These are phyloP conservation scores for Paraleonurus japonicus DNA, from an alignment of 257 asterid species.

Conservation along the genomic window DNA sequence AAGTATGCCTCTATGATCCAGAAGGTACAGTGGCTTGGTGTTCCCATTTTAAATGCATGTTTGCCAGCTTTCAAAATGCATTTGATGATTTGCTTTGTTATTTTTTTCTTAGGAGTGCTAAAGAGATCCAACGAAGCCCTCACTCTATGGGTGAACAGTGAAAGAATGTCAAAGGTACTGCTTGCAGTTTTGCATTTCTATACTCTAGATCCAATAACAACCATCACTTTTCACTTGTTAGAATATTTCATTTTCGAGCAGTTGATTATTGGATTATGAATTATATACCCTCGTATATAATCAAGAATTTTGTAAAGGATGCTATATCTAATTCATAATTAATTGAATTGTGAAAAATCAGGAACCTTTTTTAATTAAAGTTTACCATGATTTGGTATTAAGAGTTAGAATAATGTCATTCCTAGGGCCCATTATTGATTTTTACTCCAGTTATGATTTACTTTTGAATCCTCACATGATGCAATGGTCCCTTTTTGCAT, in stretches of 20 bases:
- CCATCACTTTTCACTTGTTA: conserved; percentile 7
- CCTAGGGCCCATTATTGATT: neutral
- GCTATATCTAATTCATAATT: neutral
- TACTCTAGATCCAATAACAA: neutral
- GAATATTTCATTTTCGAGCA: neutral
- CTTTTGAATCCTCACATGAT: neutral
- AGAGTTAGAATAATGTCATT: neutral
- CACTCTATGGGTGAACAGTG: conserved; percentile 43
- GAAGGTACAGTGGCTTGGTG: conserved; percentile 56
- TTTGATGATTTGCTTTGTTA: conserved; percentile 15
- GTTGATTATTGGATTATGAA: conserved; percentile 1
- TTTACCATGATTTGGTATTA: neutral
- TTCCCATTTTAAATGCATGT: neutral
- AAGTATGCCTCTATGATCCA: conserved; percentile 77
- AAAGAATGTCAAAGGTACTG: conserved; percentile 46
- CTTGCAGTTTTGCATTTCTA: conserved; percentile 17
- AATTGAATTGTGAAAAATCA: neutral
- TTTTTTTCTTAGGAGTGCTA: conserved; percentile 59
- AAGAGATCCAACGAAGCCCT: conserved; percentile 71
- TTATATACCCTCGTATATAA: conserved; percentile 2
- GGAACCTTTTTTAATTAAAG: neutral
- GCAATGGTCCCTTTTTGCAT: too few species aligned
- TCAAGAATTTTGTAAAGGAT: neutral
- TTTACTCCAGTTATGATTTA: neutral
- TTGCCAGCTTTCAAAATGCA: conserved; percentile 10